Evolutionary conservation across 108 stramenopile genomes (phyloP).

Genomic region (Nitzschia sp.): DNA sequence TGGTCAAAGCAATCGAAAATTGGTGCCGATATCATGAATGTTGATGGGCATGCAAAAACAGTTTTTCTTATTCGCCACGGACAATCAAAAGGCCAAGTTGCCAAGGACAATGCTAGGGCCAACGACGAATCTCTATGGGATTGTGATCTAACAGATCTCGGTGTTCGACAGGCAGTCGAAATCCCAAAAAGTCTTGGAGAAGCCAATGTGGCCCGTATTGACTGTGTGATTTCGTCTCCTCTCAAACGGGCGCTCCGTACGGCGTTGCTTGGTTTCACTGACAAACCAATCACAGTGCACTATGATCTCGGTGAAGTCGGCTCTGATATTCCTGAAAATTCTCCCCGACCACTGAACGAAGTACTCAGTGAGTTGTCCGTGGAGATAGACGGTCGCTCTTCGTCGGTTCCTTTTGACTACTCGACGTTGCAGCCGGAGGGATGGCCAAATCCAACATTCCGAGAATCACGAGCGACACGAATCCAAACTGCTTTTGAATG

Average conservation of each 20-base stretch:
- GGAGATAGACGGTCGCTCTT: not conserved
- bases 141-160: slow-evolving; percentile 24
- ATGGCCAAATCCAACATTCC: slow-evolving; percentile 16
- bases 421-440: not conserved
- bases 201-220: slow-evolving; percentile 1
- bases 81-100: slow-evolving; percentile 30
- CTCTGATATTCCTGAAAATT: slow-evolving; percentile 18
- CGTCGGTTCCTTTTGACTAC: slow-evolving; percentile 10
- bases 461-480: not conserved
- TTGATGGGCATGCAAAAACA: slow-evolving; percentile 1
- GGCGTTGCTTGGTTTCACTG: slow-evolving; percentile 22
- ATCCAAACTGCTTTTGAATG: slow-evolving; percentile 19
- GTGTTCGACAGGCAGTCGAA: slow-evolving; percentile 7
- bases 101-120: not conserved
- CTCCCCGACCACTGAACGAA: slow-evolving; percentile 10
- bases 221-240: slow-evolving; percentile 36
- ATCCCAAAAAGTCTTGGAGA: not conserved
- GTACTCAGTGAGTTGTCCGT: slow-evolving; percentile 15
- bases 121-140: slow-evolving; percentile 24
- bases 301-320: slow-evolving; percentile 24
- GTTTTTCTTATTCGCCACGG: slow-evolving; percentile 50
- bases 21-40: not conserved
- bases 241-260: slow-evolving; percentile 33
- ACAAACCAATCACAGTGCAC: slow-evolving; percentile 13
- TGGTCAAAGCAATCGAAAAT: not conserved